Base-by-base conservation (phyloP, 257 asterid species). In the Thymus mandschuricus region DNA sequence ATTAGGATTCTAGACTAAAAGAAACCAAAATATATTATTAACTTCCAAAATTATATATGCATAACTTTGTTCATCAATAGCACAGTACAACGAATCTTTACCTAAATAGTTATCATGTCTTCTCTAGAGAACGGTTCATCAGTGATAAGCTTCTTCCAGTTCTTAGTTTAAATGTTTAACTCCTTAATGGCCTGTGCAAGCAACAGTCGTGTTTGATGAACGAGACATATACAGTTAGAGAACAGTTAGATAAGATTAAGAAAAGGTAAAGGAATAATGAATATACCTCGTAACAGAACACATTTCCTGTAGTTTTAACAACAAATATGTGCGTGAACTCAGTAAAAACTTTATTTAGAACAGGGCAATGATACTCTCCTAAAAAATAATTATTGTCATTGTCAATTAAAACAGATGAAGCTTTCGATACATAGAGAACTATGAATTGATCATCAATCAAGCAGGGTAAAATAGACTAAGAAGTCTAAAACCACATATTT, bases 61-160 rank as follows among this genome's bases (percentile, higher is more conserved):
- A 31, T 10, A 65, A 67, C 30, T 60, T 55, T 27, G 56, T 71
- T 71, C 35, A 56, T 46, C 43, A 9, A 62, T 60, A 62, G 64
- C 28, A 58, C 44, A 21, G 21, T 21, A 21, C 21, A 21, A 21
- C 21, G 21, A 21, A 21, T 21, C 21, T 21, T 21, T 21, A 21
- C 21, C 21, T 21, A 0, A 21, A 21, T 21, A 21, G 21, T 21
- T 21, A 21, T 21, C 21, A 21, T 75, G 85, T 92, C 97, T 76
- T 85, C 86, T 80, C 69, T 89, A 46, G 91, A 74, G 81, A 95
- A 95, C 65, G 97, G 92, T 78, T 92, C 99, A 64, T 95, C 97
- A 3, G 99, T 89, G 66, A 95, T 93, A 78, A 95, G 99, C 87
- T 95, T 98, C 71, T 92, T 95, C 99, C 97, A 89, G 82, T 86